Evolutionary conservation across 345 rosid genomes (phyloP), one percentile per base, ranked within the genome.

Genomic region (Fremontodendron californicum): DNA sequence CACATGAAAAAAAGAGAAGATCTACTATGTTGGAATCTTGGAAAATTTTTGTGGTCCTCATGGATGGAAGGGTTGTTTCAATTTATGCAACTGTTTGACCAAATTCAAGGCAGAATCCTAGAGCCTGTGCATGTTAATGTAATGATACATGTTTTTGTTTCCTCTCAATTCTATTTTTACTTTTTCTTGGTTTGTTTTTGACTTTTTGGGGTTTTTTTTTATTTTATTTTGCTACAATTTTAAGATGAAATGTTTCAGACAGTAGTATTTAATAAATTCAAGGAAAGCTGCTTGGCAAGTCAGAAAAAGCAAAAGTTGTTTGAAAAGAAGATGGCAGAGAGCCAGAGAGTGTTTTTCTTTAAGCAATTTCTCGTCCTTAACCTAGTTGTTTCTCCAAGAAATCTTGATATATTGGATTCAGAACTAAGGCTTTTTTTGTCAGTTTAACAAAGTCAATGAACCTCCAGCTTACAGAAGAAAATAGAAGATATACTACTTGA

Each of bases 241-340:
- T 51, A 11, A 71, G 75, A 71, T 51, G 46, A n/a, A 71, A 51
- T 51, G 78, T 55, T 67, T 77, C 68, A 25, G 79, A 29, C 66
- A 35, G 11, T 23, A 45, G 33, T 46, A 77, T 39, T 8, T 51
- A 39, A 51, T 51, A 39, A 51, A 69, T 57, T 77, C 75, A 77
- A 77, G 67, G 49, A 42, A 68, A 67, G 75, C 79, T 69, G 79
- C 60, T 48, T 68, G 40, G 42, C 75, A 77, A 25, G 55, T 29
- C 55, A 68, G 57, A 68, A 52, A 77, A 67, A 67, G 54, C 9
- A 54, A 55, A 67, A 54, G 49, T 39, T 51, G 54, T 18, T 54
- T 54, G 73, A 52, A 77, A 61, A 67, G 25, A 46, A 31, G 35
- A 25, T 62, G 40, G 21, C 10, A 49, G 62, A 49, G 62, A 60